Evolutionary conservation across 202 grass and related monocot genomes (phyloP), one percentile per base, ranked within the genome.

Genomic region (Digitaria exilis): DNA sequence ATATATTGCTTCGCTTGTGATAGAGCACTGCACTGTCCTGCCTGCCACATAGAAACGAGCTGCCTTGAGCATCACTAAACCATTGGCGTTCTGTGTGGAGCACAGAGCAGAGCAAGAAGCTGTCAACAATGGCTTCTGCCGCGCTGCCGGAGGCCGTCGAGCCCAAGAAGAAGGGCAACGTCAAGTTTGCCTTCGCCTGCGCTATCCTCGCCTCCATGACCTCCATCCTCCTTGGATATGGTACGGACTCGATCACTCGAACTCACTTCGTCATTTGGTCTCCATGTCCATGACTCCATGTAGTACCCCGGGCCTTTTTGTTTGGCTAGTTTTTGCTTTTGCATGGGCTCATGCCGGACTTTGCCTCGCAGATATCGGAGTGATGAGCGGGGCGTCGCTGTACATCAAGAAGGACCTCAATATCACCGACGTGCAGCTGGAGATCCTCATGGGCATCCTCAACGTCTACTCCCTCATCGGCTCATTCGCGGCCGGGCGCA

Each of bases 221-320:
- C 84, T 94, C 92, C 84, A 94, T 94, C 90, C 81, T 94, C 62
- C 88, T 92, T 50, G 92, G 92, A 55, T 94, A 94, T 54, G 92
- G 92, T 92, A 85, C 48, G 21, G 21, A 10, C 25, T n/a, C n/a
- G n/a, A n/a, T n/a, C n/a, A n/a, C n/a, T n/a, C n/a, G n/a, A n/a
- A n/a, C n/a, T n/a, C n/a, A n/a, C n/a, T n/a, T n/a, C n/a, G 43
- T 3, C 4, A 22, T 17, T 13, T 48, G 41, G 10, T 2, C 7
- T 1, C 16, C 57, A n/a, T 46, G 8, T n/a, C n/a, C n/a, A n/a
- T n/a, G n/a, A n/a, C n/a, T 13, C 6, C 9, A 21, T 22, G 6
- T 42, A 39, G 42, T 19, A 48, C 32, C 16, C 6, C 10, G 22
- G n/a, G n/a, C n/a, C 34, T 28, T 14, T 52, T 54, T 52, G 0